Percentiles rank a stretch among this genome's conserved stretches.
These are phyloP conservation scores for Colletotrichum sp. DNA, from an alignment of 2,329 filamentous ascomycete species.

Conservation along the genomic window DNA sequence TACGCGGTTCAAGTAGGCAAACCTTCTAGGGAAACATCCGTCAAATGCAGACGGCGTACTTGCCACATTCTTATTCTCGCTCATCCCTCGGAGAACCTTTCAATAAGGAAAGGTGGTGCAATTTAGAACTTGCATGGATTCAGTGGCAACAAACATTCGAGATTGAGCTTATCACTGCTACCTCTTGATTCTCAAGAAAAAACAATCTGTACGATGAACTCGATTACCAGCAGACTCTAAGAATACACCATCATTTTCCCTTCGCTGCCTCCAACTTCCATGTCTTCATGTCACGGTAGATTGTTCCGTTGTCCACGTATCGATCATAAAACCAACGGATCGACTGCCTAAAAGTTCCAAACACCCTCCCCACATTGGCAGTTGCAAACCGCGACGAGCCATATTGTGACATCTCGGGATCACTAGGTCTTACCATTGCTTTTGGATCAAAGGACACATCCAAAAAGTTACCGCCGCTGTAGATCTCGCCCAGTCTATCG, in stretches of 20 bases:
- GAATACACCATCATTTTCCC: background rate
- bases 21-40: background rate
- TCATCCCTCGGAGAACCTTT: background rate
- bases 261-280: background rate
- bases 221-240: background rate
- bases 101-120: rapidly evolving
- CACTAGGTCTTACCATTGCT: background rate
- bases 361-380: background rate
- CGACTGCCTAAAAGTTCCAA: background rate
- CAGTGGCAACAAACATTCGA: background rate
- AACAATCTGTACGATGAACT: background rate
- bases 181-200: background rate
- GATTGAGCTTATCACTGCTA: background rate
- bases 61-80: background rate
- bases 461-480: background rate
- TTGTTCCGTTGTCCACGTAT: background rate
- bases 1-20: background rate
- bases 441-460: background rate
- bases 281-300: background rate
- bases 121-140: background rate
- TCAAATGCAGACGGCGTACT: background rate
- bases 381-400: background rate
- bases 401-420: background rate
- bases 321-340: background rate
- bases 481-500: background rate